Percentiles rank a stretch among this genome's conserved stretches.
Conservation (phyloP, 495 filamentous ascomycete genomes). For the Podospora pseudocomata region DNA sequence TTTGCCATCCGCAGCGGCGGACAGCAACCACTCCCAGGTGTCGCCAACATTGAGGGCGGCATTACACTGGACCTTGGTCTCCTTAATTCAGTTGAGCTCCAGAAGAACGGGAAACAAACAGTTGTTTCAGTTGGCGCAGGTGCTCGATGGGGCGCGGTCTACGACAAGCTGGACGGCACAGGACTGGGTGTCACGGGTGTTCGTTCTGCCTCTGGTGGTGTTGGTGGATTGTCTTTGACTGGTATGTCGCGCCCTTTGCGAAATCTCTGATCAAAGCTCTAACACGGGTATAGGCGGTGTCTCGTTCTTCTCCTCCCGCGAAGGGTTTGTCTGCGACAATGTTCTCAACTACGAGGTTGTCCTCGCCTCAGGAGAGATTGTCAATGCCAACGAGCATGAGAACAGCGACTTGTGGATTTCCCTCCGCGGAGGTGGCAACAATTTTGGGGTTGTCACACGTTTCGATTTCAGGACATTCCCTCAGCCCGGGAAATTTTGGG, state of each 20-base stretch:
- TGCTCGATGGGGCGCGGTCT: not conserved
- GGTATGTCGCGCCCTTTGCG: not conserved
- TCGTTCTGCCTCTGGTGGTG: not conserved
- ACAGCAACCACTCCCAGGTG: not conserved
- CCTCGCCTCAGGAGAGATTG: not conserved
- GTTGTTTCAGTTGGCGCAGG: not conserved
- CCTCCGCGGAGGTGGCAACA: conserved; percentile 2
- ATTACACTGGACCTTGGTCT: not conserved
- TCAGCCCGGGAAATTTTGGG: not conserved
- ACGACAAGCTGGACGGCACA: not conserved
- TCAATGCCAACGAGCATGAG: not conserved
- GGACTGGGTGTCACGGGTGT: not conserved
- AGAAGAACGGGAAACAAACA: not conserved
- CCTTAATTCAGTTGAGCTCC: not conserved
- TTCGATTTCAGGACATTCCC: not conserved
- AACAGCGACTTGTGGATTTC: conserved; percentile 3
- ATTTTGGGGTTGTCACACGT: not conserved
- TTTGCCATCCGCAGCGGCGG: not conserved
- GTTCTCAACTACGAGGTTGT: conserved; percentile 3
- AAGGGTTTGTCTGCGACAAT: conserved; percentile 4
- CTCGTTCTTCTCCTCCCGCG: not conserved
- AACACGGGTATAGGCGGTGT: not conserved
- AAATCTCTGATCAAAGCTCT: not conserved
- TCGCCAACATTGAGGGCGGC: not conserved
- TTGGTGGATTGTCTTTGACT: not conserved